These are phyloP conservation scores for Gossypium thurberi DNA, from an alignment of 345 rosid species.

Conservation along the genomic window DNA sequence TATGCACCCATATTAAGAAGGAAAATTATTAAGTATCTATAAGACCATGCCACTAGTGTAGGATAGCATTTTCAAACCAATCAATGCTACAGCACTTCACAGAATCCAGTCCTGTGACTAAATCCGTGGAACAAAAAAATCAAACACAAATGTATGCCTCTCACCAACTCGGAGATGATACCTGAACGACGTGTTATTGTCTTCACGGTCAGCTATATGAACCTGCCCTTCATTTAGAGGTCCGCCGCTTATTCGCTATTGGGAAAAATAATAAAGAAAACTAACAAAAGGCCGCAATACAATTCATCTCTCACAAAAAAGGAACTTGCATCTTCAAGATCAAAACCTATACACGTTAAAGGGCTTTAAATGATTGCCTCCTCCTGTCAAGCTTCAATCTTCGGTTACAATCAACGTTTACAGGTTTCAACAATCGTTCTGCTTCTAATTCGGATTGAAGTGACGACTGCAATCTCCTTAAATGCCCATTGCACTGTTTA, in stretches of 20 bases:
- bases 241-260: constrained; percentile 20
- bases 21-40: neutral
- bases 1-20: neutral
- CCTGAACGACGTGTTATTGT: constrained; percentile 11
- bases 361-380: constrained; percentile 31
- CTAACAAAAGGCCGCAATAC: constrained; percentile 32
- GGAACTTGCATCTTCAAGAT: constrained; percentile 19
- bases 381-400: constrained; percentile 49
- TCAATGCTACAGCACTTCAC: neutral
- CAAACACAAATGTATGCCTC: neutral
- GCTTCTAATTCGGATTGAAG: constrained; percentile 51
- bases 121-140: neutral
- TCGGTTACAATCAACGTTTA: constrained; percentile 27
- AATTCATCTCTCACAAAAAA: constrained; percentile 26
- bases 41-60: neutral
- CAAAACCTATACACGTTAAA: constrained; percentile 29
- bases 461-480: constrained; percentile 57
- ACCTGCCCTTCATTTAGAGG: constrained; percentile 21
- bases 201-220: constrained; percentile 9
- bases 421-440: constrained; percentile 45
- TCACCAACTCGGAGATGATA: constrained; percentile 5
- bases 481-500: constrained; percentile 52
- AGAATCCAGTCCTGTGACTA: neutral
- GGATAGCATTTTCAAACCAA: neutral
- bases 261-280: neutral